phyloP scores from a whole-genome alignment of 1,284 basidiomycete species.

The Volvariella surrecta region DNA sequence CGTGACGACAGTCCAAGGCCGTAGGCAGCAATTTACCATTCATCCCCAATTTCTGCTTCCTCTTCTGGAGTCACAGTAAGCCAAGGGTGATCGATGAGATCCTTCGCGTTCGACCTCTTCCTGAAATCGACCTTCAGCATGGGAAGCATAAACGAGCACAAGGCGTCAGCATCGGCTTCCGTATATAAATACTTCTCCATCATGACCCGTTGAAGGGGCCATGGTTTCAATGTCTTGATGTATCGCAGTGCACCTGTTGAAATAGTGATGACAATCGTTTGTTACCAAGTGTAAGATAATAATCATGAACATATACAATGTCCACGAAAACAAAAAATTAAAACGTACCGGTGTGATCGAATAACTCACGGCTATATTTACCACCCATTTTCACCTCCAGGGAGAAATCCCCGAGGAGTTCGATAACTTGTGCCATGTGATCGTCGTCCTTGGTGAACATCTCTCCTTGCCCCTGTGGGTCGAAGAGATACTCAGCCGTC shows the following conservation, averaged over 20 bases:
- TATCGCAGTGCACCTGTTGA: constrained; percentile 55
- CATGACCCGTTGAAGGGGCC: constrained; percentile 80
- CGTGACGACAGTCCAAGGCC: too few species aligned
- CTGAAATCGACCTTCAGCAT: constrained; percentile 73
- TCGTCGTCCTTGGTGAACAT: constrained; percentile 90
- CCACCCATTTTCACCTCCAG: constrained; percentile 74
- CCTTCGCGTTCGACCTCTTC: constrained; percentile 61
- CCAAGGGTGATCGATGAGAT: constrained; percentile 73
- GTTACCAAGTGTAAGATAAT: neutral
- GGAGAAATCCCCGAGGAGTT: constrained; percentile 72
- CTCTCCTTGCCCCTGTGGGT: constrained; percentile 78
- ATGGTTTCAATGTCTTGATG: constrained; percentile 74
- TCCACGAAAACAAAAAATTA: neutral
- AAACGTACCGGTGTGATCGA: constrained; percentile 60
- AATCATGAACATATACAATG: too few species aligned
- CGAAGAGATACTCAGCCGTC: constrained; percentile 84
- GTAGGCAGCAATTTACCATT: constrained; percentile 39
- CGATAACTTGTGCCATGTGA: constrained; percentile 90
- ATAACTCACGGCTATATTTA: constrained; percentile 77
- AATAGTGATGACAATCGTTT: neutral
- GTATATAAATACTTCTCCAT: constrained; percentile 76
- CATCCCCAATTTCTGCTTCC: constrained; percentile 23
- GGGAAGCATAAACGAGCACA: constrained; percentile 71
- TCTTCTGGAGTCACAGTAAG: constrained; percentile 43
- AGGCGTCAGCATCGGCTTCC: constrained; percentile 42